These are phyloP conservation scores for Mentha longifolia DNA, from an alignment of 257 asterid species.

Conservation along the genomic window DNA sequence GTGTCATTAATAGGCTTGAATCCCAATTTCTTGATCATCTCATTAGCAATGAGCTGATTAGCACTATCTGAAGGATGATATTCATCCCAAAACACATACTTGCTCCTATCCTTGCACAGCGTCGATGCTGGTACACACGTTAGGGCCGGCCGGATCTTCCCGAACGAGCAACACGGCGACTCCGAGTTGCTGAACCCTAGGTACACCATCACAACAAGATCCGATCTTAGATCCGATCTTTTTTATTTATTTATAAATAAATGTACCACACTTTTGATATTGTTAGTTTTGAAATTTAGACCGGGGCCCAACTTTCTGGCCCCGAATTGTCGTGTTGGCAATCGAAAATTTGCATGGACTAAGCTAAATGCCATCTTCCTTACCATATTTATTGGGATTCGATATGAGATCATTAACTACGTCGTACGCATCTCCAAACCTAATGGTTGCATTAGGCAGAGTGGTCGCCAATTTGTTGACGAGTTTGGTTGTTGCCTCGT, in stretches of 20 bases:
- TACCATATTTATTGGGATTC: slow-evolving; percentile 70
- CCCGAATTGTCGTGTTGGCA: no score
- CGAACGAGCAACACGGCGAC: slow-evolving; percentile 89
- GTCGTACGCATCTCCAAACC: slow-evolving; percentile 88
- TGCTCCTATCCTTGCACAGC: slow-evolving; percentile 80
- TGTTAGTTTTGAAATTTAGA: no score
- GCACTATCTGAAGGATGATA: slow-evolving; percentile 88
- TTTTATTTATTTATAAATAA: no score
- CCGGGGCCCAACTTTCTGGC: no score
- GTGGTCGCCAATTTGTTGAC: slow-evolving; percentile 44
- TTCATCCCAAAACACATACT: slow-evolving; percentile 94
- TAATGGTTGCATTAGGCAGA: slow-evolving; percentile 71
- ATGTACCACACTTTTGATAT: no score
- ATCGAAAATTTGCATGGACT: no score
- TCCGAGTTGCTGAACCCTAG: slow-evolving; percentile 79
- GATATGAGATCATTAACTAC: slow-evolving; percentile 70
- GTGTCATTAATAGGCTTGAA: slow-evolving; percentile 44
- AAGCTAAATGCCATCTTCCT: slow-evolving; percentile 1
- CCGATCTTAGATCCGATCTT: not conserved
- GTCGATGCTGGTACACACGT: slow-evolving; percentile 82
- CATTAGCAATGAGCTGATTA: slow-evolving; percentile 68
- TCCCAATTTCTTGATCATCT: slow-evolving; percentile 65
- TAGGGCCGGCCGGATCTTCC: slow-evolving; percentile 81
- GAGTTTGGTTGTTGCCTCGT: slow-evolving; percentile 52
- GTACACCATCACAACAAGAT: not conserved